Conservation (phyloP, 179 eudicot species). For the Silene noctiflora region DNA sequence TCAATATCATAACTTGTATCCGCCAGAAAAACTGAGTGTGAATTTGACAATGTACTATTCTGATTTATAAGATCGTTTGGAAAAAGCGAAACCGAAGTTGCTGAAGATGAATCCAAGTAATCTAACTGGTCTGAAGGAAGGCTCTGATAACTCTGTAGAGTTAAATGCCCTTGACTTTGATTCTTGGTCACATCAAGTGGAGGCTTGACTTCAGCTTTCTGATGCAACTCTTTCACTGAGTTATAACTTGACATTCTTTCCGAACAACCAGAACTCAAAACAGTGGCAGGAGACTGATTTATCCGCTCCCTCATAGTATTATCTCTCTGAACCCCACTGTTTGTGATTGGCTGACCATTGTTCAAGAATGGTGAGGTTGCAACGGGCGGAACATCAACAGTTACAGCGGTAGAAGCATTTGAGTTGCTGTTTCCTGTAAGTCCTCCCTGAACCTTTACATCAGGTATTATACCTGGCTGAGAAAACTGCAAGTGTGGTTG, state of each 20-base stretch:
- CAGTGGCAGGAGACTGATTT: constrained; percentile 40
- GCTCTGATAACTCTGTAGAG: constrained; percentile 49
- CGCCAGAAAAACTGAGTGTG: constrained; percentile 56
- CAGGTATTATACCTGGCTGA: constrained; percentile 42
- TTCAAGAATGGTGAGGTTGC: constrained; percentile 87
- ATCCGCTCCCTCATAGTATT: constrained; percentile 41
- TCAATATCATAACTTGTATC: constrained; percentile 51
- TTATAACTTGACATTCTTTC: constrained; percentile 50
- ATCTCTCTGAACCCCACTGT: constrained; percentile 39
- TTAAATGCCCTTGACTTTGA: constrained; percentile 54
- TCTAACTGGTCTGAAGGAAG: constrained; percentile 56
- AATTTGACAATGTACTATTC: constrained; percentile 45
- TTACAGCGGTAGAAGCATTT: constrained; percentile 44
- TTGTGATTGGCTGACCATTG: constrained; percentile 51
- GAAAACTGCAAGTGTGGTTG: constrained; percentile 41
- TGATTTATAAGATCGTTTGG: constrained; percentile 64
- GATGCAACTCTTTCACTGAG: constrained; percentile 47
- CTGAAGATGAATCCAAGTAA: constrained; percentile 88
- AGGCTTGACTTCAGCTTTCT: constrained; percentile 53
- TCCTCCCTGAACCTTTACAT: constrained; percentile 44
- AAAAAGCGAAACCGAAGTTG: constrained; percentile 69
- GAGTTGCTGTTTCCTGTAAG: constrained; percentile 42
- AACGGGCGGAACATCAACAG: constrained; percentile 80
- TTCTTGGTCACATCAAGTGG: constrained; percentile 50
- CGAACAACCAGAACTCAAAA: constrained; percentile 41